These are phyloP conservation scores for Trichoderma hamatum DNA, from an alignment of 2,329 filamentous ascomycete genomes.

Conservation along the genomic window DNA sequence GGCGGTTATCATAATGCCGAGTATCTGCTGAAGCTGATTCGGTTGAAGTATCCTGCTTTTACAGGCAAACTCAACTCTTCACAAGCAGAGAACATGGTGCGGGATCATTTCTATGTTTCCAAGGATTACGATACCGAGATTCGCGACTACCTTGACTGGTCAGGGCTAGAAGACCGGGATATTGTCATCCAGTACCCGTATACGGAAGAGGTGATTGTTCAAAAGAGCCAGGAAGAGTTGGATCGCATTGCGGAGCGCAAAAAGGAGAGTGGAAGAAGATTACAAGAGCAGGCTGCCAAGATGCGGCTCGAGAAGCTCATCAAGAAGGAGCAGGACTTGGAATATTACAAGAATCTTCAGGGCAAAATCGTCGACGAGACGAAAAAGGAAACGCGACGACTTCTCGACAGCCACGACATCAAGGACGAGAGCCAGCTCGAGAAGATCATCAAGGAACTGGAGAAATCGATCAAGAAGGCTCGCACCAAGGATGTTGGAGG, in stretches of 20 bases:
- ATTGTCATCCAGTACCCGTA: conserved; percentile 90
- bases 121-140: conserved; percentile 81
- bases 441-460: conserved; percentile 82
- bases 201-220: conserved; percentile 84
- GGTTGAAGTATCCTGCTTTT: conserved; percentile 89
- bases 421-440: conserved; percentile 89
- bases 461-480: conserved; percentile 85
- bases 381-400: conserved; percentile 86
- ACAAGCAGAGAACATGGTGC: conserved; percentile 85
- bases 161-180: conserved; percentile 85
- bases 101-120: conserved; percentile 88
- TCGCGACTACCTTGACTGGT: conserved; percentile 81
- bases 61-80: conserved; percentile 81
- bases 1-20: conserved; percentile 88
- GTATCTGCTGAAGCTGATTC: conserved; percentile 86
- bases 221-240: conserved; percentile 94
- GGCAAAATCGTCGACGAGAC: conserved; percentile 70
- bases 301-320: conserved; percentile 95
- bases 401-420: conserved; percentile 88
- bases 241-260: conserved; percentile 88
- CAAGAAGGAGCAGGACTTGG: conserved; percentile 91
- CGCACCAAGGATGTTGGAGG: conserved; percentile 91
- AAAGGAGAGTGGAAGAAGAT: conserved; percentile 85
- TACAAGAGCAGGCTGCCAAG: conserved; percentile 96
- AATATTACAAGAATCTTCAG: conserved; percentile 89